phyloP scores from a whole-genome alignment of 441 rosid species.

The Adansonia gregorii region DNA sequence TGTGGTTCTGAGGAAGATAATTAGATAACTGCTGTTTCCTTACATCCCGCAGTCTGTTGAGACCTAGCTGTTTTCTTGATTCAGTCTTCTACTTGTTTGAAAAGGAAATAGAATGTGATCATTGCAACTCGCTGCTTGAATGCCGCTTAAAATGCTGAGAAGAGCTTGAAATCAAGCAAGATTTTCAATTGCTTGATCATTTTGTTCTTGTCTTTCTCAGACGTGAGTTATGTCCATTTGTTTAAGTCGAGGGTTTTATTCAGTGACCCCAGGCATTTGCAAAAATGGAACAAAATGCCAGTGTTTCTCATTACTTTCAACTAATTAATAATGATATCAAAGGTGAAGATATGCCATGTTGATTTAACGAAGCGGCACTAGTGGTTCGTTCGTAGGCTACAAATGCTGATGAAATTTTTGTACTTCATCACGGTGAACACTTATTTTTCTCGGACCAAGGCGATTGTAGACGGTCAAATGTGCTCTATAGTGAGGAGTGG shows the following conservation, averaged over 20 bases:
- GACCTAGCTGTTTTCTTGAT: not conserved
- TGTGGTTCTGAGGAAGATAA: not conserved
- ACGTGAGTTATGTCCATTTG: not conserved
- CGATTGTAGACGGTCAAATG: not conserved
- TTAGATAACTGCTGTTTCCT: not conserved
- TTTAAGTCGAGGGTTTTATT: not conserved
- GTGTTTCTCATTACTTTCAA: not conserved
- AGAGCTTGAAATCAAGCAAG: slow-evolving; percentile 16
- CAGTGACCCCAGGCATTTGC: not conserved
- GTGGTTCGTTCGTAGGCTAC: slow-evolving; percentile 13
- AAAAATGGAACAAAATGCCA: not conserved
- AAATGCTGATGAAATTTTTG: not conserved
- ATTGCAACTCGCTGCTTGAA: slow-evolving; percentile 9
- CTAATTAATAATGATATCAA: slow-evolving; percentile 3
- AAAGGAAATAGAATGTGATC: slow-evolving; percentile 19
- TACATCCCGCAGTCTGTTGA: not conserved
- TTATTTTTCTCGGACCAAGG: not conserved
- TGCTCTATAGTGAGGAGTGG: not conserved
- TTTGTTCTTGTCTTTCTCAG: slow-evolving; percentile 1
- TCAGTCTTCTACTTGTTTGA: slow-evolving; percentile 1
- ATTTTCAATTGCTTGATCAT: not conserved
- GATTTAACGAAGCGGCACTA: not conserved
- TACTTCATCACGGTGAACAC: not conserved
- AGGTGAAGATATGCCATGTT: not conserved
- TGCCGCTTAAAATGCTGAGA: slow-evolving; percentile 5